Evolutionary conservation across 345 rosid genomes (phyloP), one percentile per base, ranked within the genome.

Genomic region (Camelina hispida): DNA sequence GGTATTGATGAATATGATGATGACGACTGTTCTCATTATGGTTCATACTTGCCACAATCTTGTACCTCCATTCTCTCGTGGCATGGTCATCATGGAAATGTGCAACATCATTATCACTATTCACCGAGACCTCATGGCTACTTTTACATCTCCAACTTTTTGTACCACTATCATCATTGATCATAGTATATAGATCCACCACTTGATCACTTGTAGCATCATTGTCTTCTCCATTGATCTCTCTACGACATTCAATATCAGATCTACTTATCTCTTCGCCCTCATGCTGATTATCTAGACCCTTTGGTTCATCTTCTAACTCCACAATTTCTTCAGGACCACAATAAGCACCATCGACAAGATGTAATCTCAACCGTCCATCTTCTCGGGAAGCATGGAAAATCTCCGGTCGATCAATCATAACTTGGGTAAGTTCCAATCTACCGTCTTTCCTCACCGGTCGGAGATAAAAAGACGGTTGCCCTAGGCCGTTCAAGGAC

Each of bases 401-500:
- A 65, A 86, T 76, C 82, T 90, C 87, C 1, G 86, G 87, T 44
- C 93, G 68, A 17, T 86, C 82, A 4, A 88, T 79, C 76, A 86
- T 81, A 25, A 93, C 88, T 75, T 79, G 87, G 0, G 82, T 86
- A 11, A 90, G 79, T 82, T 87, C 91, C 74, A 93, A 71, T 64
- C 94, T 83, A 25, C 97, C 96, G 50, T 90, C 85, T 34, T 56
- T 80, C 82, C 97, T 93, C 42, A 87, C 78, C 13, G 89, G 80
- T 32, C 74, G 80, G 53, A 93, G 88, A 71, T 80, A 86, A 78
- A 93, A 90, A 69, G 74, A 74, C 0, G 84, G 90, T 56, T 80
- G 87, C 6, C 93, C 94, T 46, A 83, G 78, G 23, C 75, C 78
- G 69, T 93, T 85, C 4, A 90, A 88, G 12, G 96, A 79, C 40